Conservation (phyloP, 768 basidiomycete genomes). For the Panellus pusillus region DNA sequence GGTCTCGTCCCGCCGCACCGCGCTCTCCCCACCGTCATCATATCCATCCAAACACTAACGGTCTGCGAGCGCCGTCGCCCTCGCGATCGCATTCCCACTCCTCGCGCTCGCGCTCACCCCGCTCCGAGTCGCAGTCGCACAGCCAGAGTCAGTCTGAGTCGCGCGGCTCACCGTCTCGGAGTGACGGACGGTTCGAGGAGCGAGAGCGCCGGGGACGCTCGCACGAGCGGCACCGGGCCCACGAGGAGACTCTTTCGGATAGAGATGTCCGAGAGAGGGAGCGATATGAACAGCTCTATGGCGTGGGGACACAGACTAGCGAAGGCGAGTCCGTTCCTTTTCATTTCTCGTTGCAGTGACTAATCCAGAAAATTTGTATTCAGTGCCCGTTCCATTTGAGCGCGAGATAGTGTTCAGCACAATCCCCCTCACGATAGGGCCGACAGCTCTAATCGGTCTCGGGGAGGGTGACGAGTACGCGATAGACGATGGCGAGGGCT, state of each 20-base stretch:
- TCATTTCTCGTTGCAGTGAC: neutral
- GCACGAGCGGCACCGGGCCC: neutral
- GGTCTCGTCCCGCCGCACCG: neutral
- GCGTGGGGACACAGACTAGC: neutral
- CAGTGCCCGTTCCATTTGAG: neutral
- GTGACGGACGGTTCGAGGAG: neutral
- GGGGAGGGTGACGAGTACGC: conserved; percentile 12
- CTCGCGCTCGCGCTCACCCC: conserved; percentile 1
- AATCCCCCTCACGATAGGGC: conserved; percentile 22
- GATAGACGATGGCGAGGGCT: neutral
- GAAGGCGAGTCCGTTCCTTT: neutral
- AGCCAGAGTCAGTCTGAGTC: neutral
- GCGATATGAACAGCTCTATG: conserved; percentile 13
- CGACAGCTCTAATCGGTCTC: conserved; percentile 8
- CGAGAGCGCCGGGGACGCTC: neutral
- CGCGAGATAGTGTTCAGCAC: conserved; percentile 13
- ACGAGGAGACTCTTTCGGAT: neutral
- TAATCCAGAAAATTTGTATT: neutral
- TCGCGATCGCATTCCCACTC: conserved; percentile 1
- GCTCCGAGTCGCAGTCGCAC: neutral
- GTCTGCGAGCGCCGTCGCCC: conserved; percentile 13
- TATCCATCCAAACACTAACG: neutral
- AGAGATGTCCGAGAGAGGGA: neutral
- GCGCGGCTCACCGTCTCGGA: neutral
- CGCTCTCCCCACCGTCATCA: neutral